Conservation (phyloP, 2,329 filamentous ascomycete species). For the Pseudogymnoascus sp. region DNA sequence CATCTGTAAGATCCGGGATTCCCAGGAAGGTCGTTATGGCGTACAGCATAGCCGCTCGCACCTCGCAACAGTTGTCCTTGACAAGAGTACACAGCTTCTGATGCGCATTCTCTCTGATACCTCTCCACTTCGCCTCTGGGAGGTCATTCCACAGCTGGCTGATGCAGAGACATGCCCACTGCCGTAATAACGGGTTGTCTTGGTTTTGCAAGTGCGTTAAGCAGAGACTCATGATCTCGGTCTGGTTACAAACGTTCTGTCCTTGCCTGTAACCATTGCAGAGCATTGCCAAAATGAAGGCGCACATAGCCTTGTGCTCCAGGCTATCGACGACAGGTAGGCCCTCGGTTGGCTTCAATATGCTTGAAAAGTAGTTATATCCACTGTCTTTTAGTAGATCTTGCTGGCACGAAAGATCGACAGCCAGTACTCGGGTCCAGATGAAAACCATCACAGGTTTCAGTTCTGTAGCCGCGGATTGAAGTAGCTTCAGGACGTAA, state of each 20-base stretch:
- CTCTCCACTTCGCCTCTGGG: conserved; percentile 89
- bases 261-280: conserved; percentile 92
- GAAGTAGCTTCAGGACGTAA: conserved; percentile 93
- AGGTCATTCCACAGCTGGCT: conserved; percentile 91
- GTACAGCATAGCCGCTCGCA: conserved; percentile 86
- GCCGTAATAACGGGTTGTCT: conserved; percentile 79
- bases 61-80: conserved; percentile 82
- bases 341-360: conserved; percentile 74
- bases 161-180: conserved; percentile 93
- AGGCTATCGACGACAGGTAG: conserved; percentile 82
- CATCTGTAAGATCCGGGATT: conserved; percentile 84
- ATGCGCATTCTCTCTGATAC: conserved; percentile 82
- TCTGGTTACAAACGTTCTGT: conserved; percentile 82
- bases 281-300: conserved; percentile 94
- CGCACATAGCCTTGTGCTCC: conserved; percentile 98
- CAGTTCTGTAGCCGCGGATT: conserved; percentile 87
- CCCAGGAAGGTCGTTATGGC: conserved; percentile 91
- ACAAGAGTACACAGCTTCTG: conserved; percentile 71
- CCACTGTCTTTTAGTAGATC: conserved; percentile 95
- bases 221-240: conserved; percentile 84
- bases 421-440: conserved; percentile 91
- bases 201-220: conserved; percentile 74
- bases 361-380: conserved; percentile 92
- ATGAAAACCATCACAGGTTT: conserved; percentile 99
- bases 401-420: conserved; percentile 86